A percentile compares a stretch with the other conserved stretches of the same genome.
These are phyloP conservation scores for Suillus tomentosus DNA, from an alignment of 768 basidiomycete genomes.

Conservation along the genomic window DNA sequence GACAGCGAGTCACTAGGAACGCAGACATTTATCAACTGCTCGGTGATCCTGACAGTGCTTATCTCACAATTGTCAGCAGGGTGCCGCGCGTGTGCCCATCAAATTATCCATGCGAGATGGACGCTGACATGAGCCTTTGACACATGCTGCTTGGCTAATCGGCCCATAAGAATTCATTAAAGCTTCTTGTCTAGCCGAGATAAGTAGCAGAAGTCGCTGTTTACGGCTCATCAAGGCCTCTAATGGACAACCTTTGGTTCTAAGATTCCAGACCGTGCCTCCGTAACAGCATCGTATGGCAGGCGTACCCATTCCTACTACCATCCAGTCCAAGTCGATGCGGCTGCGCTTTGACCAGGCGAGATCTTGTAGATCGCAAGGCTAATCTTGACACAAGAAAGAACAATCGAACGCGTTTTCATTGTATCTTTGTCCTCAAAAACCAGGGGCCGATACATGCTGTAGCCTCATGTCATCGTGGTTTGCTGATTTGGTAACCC, in stretches of 20 bases:
- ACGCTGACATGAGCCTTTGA: background rate
- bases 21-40: no score
- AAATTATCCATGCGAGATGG: background rate
- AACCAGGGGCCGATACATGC: conserved; percentile 22
- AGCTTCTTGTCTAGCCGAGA: conserved; percentile 6
- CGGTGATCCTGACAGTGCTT: background rate
- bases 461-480: conserved; percentile 28
- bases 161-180: background rate
- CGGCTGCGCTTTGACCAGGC: conserved; percentile 13
- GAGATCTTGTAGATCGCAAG: conserved; percentile 23
- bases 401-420: conserved; percentile 9
- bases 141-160: conserved; percentile 4
- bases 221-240: background rate
- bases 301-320: background rate
- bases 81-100: background rate
- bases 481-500: conserved; percentile 14
- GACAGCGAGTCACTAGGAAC: background rate
- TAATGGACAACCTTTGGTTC: background rate
- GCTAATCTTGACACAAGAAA: conserved; percentile 24
- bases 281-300: background rate
- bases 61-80: conserved; percentile 6
- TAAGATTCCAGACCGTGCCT: background rate
- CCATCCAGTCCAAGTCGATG: conserved; percentile 2
- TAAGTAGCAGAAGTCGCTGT: background rate
- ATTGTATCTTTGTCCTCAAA: conserved; percentile 2